Base-by-base conservation (phyloP, 768 basidiomycete genomes). In the Boletus huronensis region DNA sequence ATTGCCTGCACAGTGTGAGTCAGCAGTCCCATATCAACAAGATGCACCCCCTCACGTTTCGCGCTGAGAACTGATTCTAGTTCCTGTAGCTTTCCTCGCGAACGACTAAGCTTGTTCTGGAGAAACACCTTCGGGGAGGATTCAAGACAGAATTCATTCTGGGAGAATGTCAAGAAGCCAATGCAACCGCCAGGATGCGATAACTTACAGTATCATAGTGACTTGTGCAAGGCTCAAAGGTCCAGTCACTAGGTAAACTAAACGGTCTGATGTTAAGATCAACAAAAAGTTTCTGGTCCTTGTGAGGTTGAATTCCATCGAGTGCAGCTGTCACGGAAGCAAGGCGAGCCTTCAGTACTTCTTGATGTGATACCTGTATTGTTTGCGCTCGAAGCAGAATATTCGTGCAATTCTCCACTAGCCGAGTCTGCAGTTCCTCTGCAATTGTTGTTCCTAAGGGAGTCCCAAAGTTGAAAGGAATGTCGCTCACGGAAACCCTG, bases 141-240 rank as follows among this genome's bases (percentile, higher is more conserved):
- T 34, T 92, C 91, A 13, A 85, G 68, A 63, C 74, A 84, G 70
- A 91, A 79, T 6, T 77, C 80, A 38, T 57, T 47, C 65, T 68
- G 28, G 17, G 23, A 56, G 17, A 38, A 52, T 29, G 45, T 53
- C 10, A 46, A 29, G 42, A 55, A 48, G 26, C 45, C 32, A 40
- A 39, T 40, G 40, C 14, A 46, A 1, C 10, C 17, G 10, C 41
- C 46, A 40, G 5, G 26, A 42, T 47, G 39, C 34, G n/a, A 26
- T 29, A 16, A 69, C 82, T 58, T 66, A 83, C 90, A 43, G 82
- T 88, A 64, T 93, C 91, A 66, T 93, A 93, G 59, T 88, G 83
- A 50, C 72, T 80, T 7, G 78, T 58, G 57, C 86, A 89, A 14
- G 90, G 87, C 65, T 93, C 90, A 62, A 92, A 93, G 40, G 57